Percentiles rank a stretch among this genome's conserved stretches.
Evolutionary conservation across 805 yeast species (phyloP).

Genomic region (Saccharomycopsis lassenensis): DNA sequence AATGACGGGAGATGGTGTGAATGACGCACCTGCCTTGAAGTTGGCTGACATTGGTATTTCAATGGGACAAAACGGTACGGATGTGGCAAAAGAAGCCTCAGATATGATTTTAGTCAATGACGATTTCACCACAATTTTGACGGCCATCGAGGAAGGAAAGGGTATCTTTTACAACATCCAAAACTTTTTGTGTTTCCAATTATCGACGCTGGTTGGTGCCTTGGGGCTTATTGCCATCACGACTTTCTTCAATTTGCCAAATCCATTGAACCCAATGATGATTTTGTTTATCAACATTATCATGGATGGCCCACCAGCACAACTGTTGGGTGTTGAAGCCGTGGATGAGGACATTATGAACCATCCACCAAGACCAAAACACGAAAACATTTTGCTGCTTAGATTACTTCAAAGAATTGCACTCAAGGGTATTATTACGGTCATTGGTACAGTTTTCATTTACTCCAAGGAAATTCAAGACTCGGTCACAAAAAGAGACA

Average conservation of each 20-base stretch:
- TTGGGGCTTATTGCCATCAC: constrained; percentile 78
- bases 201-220: constrained; percentile 94
- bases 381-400: constrained; percentile 74
- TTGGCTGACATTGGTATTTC: constrained; percentile 94
- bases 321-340: constrained; percentile 93
- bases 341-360: constrained; percentile 94
- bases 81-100: constrained; percentile 96
- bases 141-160: constrained; percentile 95
- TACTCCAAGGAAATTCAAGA: constrained; percentile 84
- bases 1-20: constrained; percentile 99
- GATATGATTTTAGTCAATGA: constrained; percentile 97
- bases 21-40: constrained; percentile 97
- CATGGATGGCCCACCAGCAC: constrained; percentile 99
- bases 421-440: constrained; percentile 39
- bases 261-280: constrained; percentile 97
- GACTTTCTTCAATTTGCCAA: constrained; percentile 79
- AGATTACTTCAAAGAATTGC: constrained; percentile 69
- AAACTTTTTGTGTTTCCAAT: constrained; percentile 87
- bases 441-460: constrained; percentile 78
- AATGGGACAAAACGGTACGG: constrained; percentile 91
- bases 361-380: constrained; percentile 88
- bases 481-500: constrained; percentile 82
- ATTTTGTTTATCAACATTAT: constrained; percentile 93
- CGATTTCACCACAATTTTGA: constrained; percentile 86
- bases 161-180: constrained; percentile 95